Percentiles rank a stretch among this genome's conserved stretches.
Evolutionary conservation across 2,329 filamentous ascomycete genomes (phyloP).

Genomic region (Aspergillus fructus): DNA sequence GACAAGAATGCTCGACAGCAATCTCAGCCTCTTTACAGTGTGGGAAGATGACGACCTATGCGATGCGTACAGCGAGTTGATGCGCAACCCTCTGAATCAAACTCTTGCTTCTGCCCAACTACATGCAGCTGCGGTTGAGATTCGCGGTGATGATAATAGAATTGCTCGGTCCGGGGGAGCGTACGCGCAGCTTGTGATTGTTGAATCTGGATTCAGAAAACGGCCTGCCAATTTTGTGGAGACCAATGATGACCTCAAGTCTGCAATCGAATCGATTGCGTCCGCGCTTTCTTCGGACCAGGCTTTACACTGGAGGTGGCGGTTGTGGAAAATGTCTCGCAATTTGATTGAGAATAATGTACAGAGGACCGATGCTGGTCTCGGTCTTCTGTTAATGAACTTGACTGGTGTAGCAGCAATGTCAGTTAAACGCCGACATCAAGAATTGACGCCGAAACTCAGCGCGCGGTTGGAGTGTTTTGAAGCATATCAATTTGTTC

Average conservation of each 20-base stretch:
- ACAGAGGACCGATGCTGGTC: constrained; percentile 20
- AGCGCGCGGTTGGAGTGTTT: constrained; percentile 36
- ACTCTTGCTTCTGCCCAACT: constrained; percentile 30
- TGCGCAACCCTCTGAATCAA: constrained; percentile 32
- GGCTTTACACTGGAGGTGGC: constrained; percentile 40
- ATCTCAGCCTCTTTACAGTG: constrained; percentile 31
- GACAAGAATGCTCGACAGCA: constrained; percentile 25
- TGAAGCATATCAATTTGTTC: constrained; percentile 37
- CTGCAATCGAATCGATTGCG: constrained; percentile 27
- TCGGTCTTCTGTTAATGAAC: constrained; percentile 21
- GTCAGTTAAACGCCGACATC: constrained; percentile 30
- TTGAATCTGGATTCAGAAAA: constrained; percentile 36
- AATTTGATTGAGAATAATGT: constrained; percentile 33
- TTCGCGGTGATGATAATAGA: constrained; percentile 27
- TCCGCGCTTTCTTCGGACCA: constrained; percentile 33
- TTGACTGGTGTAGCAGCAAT: constrained; percentile 30
- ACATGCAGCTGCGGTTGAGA: constrained; percentile 29
- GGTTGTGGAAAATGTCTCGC: constrained; percentile 39
- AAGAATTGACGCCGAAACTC: constrained; percentile 22
- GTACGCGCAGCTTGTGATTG: constrained; percentile 36
- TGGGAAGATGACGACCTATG: constrained; percentile 49
- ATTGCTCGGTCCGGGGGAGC: constrained; percentile 27
- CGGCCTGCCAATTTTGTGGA: constrained; percentile 24
- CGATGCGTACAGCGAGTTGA: constrained; percentile 33
- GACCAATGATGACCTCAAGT: constrained; percentile 23